Evolutionary conservation across 2,329 filamentous ascomycete species (phyloP), one percentile per base, ranked within the genome.

Genomic region (Helotiales sp.): DNA sequence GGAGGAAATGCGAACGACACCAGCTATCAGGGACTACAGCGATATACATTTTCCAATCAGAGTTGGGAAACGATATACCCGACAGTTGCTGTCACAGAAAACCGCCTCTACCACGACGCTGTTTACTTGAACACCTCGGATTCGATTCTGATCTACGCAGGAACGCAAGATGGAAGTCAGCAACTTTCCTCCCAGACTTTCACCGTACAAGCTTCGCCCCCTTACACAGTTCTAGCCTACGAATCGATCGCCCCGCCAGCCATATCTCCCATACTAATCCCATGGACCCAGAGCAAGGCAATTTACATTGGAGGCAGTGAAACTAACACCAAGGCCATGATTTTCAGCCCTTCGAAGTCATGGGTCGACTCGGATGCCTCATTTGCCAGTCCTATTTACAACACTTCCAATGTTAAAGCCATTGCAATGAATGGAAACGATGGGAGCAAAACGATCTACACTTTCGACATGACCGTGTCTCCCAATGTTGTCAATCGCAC

Each of bases 91-190:
- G 74, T 78, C 15, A 76, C 76, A 2, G 72, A 91, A 75, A 87
- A 93, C 74, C 88, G 93, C 66, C 82, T 88, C 66, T 87, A 90
- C 72, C 95, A 98, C 78, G 89, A 87, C 71, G 91, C 91, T 13
- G 85, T 87, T 20, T 97, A 93, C 76, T 82, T 98, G 63, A 85
- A 88, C 69, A 84, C 85, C 24, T 86, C 88, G 17, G 85, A 92
- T 64, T 85, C 87, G 3, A 91, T 98, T 63, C 80, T 97, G 26
- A 84, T 97, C 28, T 97, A 94, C 77, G 92, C 90, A 34, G 95
- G 95, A 54, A 88, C 85, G 17, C 87, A 89, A 73, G 86, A 89
- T 72, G 87, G 87, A 28, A 81, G 80, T 37, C 78, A 80, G 8
- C 79, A 81, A 6, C 81, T 86, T 0, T 93, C 92, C 0, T 87